A percentile compares a stretch with the other conserved stretches of the same genome.
Evolutionary conservation across 306 rosid genomes (phyloP).

Genomic region (Abrus precatorius): DNA sequence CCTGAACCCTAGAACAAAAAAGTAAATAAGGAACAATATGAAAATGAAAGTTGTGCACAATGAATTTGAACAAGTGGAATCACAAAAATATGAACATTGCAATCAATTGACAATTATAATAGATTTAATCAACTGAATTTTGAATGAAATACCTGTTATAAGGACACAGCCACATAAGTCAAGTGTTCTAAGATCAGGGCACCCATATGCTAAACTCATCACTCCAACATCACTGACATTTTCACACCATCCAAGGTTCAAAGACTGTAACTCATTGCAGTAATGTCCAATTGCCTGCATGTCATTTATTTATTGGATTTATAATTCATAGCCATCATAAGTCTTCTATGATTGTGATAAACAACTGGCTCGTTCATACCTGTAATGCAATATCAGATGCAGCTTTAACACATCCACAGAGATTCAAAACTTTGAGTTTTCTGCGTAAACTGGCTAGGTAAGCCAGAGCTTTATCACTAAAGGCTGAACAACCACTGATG

Average conservation of each 20-base stretch:
- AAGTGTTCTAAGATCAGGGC: constrained; percentile 83
- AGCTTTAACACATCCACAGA: constrained; percentile 82
- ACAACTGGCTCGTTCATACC: constrained; percentile 54
- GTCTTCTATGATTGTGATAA: neutral
- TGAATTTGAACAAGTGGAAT: constrained; percentile 1
- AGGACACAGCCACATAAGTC: constrained; percentile 87
- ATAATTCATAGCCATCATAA: constrained; percentile 20
- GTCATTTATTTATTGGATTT: constrained; percentile 4
- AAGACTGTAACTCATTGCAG: constrained; percentile 73
- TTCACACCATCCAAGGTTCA: constrained; percentile 96
- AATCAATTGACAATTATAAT: neutral
- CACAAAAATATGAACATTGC: neutral
- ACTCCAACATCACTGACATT: constrained; percentile 84
- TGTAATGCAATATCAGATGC: constrained; percentile 81
- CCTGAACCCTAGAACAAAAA: neutral
- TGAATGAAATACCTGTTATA: constrained; percentile 73
- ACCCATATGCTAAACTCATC: constrained; percentile 82
- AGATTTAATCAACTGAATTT: neutral
- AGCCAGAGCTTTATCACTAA: constrained; percentile 78
- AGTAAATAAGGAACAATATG: neutral
- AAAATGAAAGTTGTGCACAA: neutral
- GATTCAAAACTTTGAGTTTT: constrained; percentile 72
- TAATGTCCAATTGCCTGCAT: constrained; percentile 82
- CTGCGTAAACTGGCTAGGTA: constrained; percentile 70
- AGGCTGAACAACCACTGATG: constrained; percentile 84